These are phyloP conservation scores for Penicillium sp. DNA, from an alignment of 2,329 filamentous ascomycete genomes.

Conservation along the genomic window DNA sequence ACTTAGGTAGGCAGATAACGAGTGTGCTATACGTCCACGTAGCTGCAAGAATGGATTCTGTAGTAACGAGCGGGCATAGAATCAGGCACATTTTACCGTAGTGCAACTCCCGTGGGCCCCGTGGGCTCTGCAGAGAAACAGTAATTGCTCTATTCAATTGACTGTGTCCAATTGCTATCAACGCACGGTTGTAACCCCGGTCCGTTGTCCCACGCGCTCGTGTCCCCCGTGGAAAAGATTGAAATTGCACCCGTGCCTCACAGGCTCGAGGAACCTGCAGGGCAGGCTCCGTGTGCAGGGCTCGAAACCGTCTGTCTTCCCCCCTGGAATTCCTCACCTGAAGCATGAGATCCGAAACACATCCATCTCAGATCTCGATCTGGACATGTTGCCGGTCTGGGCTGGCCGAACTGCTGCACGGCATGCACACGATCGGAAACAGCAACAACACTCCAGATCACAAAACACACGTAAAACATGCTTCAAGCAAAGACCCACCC, in stretches of 20 bases:
- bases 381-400: not conserved
- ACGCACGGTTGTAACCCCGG: not conserved
- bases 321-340: not conserved
- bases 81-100: no score
- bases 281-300: not conserved
- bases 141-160: not conserved
- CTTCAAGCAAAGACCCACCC: not conserved
- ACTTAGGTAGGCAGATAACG: no score
- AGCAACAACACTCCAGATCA: not conserved
- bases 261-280: not conserved
- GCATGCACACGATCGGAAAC: not conserved
- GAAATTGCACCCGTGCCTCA: not conserved
- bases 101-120: no score
- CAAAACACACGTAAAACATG: constrained; percentile 1
- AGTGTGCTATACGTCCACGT: no score
- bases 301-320: not conserved
- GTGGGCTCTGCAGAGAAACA: no score
- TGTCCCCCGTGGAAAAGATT: not conserved
- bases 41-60: no score
- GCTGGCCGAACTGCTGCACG: not conserved
- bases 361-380: not conserved
- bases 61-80: no score
- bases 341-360: not conserved
- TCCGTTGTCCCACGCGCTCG: not conserved
- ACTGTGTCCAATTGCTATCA: not conserved